phyloP scores from a whole-genome alignment of 768 basidiomycete genomes.

The Boletellus ananiceps region DNA sequence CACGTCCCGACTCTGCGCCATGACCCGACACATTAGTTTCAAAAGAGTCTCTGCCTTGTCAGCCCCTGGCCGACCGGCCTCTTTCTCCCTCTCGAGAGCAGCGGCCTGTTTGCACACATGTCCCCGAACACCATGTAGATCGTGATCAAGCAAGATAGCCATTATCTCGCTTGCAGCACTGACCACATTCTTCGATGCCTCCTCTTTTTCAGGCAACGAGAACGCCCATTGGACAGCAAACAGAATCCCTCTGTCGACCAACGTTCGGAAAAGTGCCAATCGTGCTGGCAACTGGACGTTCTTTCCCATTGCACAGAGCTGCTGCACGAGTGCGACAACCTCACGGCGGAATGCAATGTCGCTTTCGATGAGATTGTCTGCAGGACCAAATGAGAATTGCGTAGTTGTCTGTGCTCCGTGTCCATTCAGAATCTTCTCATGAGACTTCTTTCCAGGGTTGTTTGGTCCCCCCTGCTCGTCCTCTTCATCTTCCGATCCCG shows the following conservation, averaged over 20 bases:
- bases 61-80: conserved; percentile 49
- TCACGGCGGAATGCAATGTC: conserved; percentile 62
- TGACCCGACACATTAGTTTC: conserved; percentile 67
- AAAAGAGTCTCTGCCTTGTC: conserved; percentile 71
- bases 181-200: conserved; percentile 52
- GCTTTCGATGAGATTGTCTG: conserved; percentile 50
- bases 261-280: conserved; percentile 76
- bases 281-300: conserved; percentile 89
- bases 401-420: conserved; percentile 18
- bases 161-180: conserved; percentile 84
- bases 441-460: conserved; percentile 37
- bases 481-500: conserved; percentile 27
- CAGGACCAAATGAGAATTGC: conserved; percentile 53
- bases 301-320: conserved; percentile 93
- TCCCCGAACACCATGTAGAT: conserved; percentile 77
- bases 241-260: conserved; percentile 85
- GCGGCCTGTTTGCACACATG: conserved; percentile 80
- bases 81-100: conserved; percentile 64
- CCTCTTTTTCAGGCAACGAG: conserved; percentile 56
- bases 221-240: conserved; percentile 94
- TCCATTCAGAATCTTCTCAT: conserved; percentile 35
- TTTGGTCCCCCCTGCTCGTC: conserved; percentile 24
- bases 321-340: conserved; percentile 84
- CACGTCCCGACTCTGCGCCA: conserved; percentile 76
- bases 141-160: conserved; percentile 83